Base-by-base conservation (phyloP, 2,329 filamentous ascomycete genomes). In the Monosporascus sp. region DNA sequence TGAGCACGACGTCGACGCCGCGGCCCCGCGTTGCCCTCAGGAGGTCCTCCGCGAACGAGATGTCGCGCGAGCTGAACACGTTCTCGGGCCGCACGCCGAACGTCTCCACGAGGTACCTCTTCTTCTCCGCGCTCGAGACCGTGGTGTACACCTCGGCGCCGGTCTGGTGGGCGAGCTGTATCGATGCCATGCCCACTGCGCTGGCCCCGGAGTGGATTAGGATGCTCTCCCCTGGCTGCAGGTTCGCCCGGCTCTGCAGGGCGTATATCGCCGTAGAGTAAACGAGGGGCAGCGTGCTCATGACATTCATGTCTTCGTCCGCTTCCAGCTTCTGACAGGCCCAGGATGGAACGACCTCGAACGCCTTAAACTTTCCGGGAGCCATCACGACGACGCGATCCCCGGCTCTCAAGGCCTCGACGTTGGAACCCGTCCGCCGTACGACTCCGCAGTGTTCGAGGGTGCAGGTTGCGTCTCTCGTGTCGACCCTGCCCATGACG, bases 51-150 rank as follows among this genome's bases (percentile, higher is more conserved):
- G 61, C 60, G 48, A 72, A 72, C 1, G 60, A 62, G 0, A 54
- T 51, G 41, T 70, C 63, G 7, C 67, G 63, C 14, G 62, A 67
- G 44, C 54, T 60, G 52, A 71, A 71, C 38, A 73, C 69, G 51
- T 70, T 61, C 7, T 58, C 51, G 8, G 58, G 55, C 2, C 60
- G 60, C 3, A 73, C 59, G 4, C 62, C 63, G 1, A 60, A 51
- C 9, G 55, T 11, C 0, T 61, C 55, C 26, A 68, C 62, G 1
- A 75, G 50, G 6, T 20, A 26, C 5, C 14, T 15, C 18, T 24
- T 37, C 35, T 49, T 49, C 31, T 24, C 15, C 9, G 14, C 31
- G 37, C 9, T 49, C 15, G 17, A n/a, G 15, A 49, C 48, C 48
- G 48, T 49, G 6, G 37, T 24, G 22, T 18, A 49, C n/a, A 18